A percentile compares a stretch with the other conserved stretches of the same genome.
These are phyloP conservation scores for Leccinum arenicola DNA, from an alignment of 768 basidiomycete genomes.

Conservation along the genomic window DNA sequence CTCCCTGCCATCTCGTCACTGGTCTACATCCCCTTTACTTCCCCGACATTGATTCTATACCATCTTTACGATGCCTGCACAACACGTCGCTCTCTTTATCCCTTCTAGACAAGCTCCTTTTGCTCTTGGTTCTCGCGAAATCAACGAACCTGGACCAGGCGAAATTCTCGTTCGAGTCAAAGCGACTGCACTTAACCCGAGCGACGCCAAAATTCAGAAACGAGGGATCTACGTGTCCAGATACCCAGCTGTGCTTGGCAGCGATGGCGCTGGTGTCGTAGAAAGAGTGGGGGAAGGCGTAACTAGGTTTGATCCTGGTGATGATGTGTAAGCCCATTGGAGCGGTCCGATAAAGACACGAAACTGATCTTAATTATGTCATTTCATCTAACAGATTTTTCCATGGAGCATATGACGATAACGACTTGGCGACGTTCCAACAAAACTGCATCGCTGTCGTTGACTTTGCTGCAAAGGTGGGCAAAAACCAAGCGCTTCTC, in stretches of 20 bases:
- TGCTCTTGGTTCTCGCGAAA: constrained; percentile 29
- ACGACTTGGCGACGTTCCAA: constrained; percentile 42
- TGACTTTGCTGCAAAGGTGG: constrained; percentile 41
- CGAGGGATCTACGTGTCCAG: constrained; percentile 36
- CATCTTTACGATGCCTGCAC: constrained; percentile 23
- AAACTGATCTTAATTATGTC: constrained; percentile 25
- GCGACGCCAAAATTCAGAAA: constrained; percentile 51
- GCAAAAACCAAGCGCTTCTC: background rate
- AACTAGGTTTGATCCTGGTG: constrained; percentile 45
- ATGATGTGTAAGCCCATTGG: constrained; percentile 44
- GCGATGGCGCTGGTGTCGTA: constrained; percentile 51
- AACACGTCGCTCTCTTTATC: constrained; percentile 30
- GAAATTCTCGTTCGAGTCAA: constrained; percentile 48
- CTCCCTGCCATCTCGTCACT: constrained; percentile 20
- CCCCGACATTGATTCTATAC: constrained; percentile 5
- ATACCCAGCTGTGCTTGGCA: constrained; percentile 47
- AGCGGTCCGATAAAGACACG: constrained; percentile 3
- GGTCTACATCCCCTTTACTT: constrained; percentile 13
- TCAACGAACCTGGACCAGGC: constrained; percentile 43
- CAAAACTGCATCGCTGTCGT: constrained; percentile 42
- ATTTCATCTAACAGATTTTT: constrained; percentile 33
- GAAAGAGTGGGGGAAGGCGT: constrained; percentile 52
- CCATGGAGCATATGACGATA: constrained; percentile 38
- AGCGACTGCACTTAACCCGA: constrained; percentile 50
- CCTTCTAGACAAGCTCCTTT: constrained; percentile 36